Conservation (phyloP, 495 filamentous ascomycete genomes). For the Aspergillus nanangensis region DNA sequence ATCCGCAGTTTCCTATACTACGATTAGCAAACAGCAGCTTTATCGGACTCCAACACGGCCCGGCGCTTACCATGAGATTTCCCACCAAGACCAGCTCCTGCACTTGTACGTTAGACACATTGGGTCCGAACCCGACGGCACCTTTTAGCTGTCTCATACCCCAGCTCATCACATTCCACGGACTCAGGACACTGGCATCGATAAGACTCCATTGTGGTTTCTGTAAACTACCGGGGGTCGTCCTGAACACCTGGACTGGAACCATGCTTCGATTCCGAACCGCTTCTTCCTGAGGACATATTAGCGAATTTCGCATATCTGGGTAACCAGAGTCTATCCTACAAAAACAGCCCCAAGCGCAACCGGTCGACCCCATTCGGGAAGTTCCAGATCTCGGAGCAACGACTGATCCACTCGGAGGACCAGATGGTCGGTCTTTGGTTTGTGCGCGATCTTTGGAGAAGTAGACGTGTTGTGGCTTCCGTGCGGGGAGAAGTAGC, state of each 20-base stretch:
- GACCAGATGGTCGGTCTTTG: slow-evolving; percentile 47
- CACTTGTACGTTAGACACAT: slow-evolving; percentile 26
- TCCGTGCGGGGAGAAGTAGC: slow-evolving; percentile 51
- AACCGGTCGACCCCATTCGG: slow-evolving; percentile 80
- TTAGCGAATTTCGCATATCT: no score
- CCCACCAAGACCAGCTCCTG: slow-evolving; percentile 47
- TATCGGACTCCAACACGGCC: background rate
- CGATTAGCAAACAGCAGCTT: background rate
- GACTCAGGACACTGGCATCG: slow-evolving; percentile 37
- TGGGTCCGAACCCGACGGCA: slow-evolving; percentile 42
- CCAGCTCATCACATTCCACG: slow-evolving; percentile 70
- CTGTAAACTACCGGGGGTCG: slow-evolving; percentile 50
- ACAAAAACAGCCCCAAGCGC: slow-evolving; percentile 75
- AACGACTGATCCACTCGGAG: slow-evolving; percentile 67
- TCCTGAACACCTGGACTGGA: slow-evolving; percentile 56
- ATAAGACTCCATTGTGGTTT: slow-evolving; percentile 55
- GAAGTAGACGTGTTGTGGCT: slow-evolving; percentile 2
- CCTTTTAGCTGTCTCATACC: slow-evolving; percentile 66
- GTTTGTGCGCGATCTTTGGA: slow-evolving; percentile 7
- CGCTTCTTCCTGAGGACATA: slow-evolving; percentile 73
- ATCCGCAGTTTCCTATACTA: slow-evolving; percentile 39
- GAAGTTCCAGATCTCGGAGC: slow-evolving; percentile 63
- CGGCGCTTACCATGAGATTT: slow-evolving; percentile 46
- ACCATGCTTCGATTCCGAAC: slow-evolving; percentile 63
- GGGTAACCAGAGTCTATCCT: slow-evolving; percentile 16